These are phyloP conservation scores for Pythium rhizo-oryzae DNA, from an alignment of 352 stramenopile species.

Conservation along the genomic window DNA sequence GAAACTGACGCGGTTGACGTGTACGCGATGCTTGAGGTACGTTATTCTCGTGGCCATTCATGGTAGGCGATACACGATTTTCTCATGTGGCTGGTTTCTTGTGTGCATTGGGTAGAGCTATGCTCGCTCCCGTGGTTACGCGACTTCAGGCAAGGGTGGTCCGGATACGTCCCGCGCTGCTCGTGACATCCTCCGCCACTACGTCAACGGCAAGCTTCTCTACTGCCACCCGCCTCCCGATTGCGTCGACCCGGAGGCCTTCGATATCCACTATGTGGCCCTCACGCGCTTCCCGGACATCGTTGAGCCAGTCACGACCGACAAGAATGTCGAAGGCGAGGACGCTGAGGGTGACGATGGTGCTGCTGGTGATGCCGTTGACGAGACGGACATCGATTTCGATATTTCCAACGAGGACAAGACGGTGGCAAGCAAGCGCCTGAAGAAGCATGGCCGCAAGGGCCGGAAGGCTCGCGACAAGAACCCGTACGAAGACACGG, in stretches of 20 bases:
- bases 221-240: conserved; percentile 96
- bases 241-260: conserved; percentile 52
- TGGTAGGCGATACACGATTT: background rate
- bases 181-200: conserved; percentile 97
- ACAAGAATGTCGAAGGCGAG: conserved; percentile 16
- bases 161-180: conserved; percentile 95
- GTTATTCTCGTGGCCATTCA: background rate
- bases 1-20: conserved; percentile 81
- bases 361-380: conserved; percentile 25
- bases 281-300: conserved; percentile 63
- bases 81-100: background rate
- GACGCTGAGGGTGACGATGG: conserved; percentile 23
- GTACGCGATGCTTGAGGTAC: conserved; percentile 53
- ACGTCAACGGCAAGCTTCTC: conserved; percentile 96
- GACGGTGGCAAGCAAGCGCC: conserved; percentile 65
- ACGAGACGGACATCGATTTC: conserved; percentile 60
- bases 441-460: conserved; percentile 97
- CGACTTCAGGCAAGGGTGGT: conserved; percentile 93
- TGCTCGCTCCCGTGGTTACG: conserved; percentile 88
- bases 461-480: conserved; percentile 95
- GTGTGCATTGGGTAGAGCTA: conserved; percentile 50
- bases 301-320: conserved; percentile 14
- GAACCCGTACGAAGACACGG: conserved; percentile 95
- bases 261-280: conserved; percentile 77
- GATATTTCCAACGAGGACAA: conserved; percentile 78